A percentile compares a stretch with the other conserved stretches of the same genome.
Conservation (phyloP, 345 rosid genomes). For the Aquilaria malaccensis region DNA sequence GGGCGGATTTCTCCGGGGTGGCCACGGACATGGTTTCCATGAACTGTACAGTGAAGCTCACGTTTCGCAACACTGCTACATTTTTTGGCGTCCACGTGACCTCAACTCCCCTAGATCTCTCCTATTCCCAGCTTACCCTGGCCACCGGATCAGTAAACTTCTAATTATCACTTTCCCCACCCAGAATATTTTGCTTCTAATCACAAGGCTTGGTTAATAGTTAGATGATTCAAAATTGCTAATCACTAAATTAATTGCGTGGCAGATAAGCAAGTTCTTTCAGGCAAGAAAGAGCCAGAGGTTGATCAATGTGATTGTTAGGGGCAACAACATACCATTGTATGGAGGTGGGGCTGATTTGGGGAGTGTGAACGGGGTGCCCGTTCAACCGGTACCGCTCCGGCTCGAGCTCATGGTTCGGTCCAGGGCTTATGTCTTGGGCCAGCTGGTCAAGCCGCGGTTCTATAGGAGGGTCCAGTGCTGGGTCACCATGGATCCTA, state of each 20-base stretch:
- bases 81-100: conserved; percentile 67
- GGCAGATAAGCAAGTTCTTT: conserved; percentile 47
- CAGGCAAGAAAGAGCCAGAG: conserved; percentile 64
- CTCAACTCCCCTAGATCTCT: conserved; percentile 49
- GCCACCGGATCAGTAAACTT: conserved; percentile 52
- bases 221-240: too few species aligned
- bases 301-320: conserved; percentile 25
- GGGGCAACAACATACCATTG: conserved; percentile 40
- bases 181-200: background rate
- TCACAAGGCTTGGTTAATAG: background rate
- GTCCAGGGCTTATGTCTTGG: conserved; percentile 57
- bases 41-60: conserved; percentile 53
- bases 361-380: conserved; percentile 45
- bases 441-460: conserved; percentile 47
- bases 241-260: too few species aligned
- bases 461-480: conserved; percentile 49
- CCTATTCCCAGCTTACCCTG: conserved; percentile 48
- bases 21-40: conserved; percentile 58
- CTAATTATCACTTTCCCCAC: background rate
- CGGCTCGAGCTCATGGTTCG: conserved; percentile 40
- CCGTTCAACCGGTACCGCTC: conserved; percentile 42
- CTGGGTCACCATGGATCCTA: conserved; percentile 42
- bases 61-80: conserved; percentile 48
- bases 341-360: conserved; percentile 60
- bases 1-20: conserved; percentile 55